Evolutionary conservation across 306 rosid species (phyloP).

Genomic region (Sicyos edulis): DNA sequence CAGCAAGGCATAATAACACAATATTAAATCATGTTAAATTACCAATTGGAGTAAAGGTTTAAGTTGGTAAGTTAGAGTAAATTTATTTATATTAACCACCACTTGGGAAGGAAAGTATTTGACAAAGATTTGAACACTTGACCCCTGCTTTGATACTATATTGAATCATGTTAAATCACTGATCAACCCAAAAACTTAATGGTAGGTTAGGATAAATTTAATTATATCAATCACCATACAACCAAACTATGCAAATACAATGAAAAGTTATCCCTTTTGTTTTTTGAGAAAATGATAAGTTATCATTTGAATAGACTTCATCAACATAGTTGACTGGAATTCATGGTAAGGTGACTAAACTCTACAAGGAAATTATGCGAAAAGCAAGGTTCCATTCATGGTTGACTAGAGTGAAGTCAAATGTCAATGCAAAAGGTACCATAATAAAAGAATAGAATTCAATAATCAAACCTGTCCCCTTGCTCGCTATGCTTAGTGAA

Average conservation of each 20-base stretch:
- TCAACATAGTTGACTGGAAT: not conserved
- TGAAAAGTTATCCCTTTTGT: not conserved
- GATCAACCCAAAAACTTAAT: no score
- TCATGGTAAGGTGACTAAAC: not conserved
- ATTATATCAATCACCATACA: no score
- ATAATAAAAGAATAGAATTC: not conserved
- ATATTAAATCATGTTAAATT: no score
- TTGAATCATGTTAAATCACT: no score
- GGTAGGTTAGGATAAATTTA: no score
- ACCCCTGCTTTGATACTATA: no score
- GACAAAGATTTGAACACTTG: no score
- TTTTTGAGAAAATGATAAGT: no score
- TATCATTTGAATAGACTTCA: not conserved
- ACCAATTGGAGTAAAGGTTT: no score
- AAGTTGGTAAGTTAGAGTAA: no score
- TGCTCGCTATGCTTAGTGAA: conserved; percentile 37
- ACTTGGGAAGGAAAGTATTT: no score
- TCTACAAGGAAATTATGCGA: not conserved
- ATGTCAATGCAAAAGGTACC: not conserved
- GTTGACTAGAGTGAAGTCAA: not conserved
- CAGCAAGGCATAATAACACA: not conserved
- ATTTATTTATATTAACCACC: no score
- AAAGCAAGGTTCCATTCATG: not conserved
- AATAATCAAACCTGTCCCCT: conserved; percentile 32
- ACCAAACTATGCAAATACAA: not conserved